These are phyloP conservation scores for Rhynchosporium graminicola DNA, from an alignment of 2,329 filamentous ascomycete genomes.

Conservation along the genomic window DNA sequence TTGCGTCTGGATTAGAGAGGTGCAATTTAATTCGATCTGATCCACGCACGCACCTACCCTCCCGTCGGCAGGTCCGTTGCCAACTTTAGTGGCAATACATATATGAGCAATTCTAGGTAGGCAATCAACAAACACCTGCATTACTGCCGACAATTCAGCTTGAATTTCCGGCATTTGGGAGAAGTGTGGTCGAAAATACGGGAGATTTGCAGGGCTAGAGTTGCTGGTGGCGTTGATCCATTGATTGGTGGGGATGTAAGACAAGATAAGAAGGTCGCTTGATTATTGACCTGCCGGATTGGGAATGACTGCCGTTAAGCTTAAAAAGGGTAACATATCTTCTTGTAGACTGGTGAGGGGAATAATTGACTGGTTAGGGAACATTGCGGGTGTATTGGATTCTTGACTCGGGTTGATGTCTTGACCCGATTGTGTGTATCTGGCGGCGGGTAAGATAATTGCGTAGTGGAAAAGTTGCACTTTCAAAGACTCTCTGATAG, in stretches of 20 bases:
- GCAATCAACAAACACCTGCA: not conserved
- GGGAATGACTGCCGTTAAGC: not conserved
- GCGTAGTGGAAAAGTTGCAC: no score
- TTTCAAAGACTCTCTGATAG: no score
- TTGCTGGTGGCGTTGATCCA: not conserved
- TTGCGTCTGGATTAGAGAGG: no score
- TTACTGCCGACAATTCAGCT: conserved; percentile 8
- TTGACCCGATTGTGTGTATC: no score
- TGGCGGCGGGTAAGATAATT: no score
- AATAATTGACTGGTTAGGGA: not conserved
- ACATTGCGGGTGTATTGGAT: no score
- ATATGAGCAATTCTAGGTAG: conserved; percentile 7
- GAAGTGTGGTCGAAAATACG: no score
- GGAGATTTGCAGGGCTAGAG: not conserved
- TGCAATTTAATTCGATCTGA: not conserved
- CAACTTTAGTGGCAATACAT: not conserved
- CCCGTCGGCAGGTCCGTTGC: not conserved
- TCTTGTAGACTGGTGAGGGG: not conserved
- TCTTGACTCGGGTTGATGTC: no score
- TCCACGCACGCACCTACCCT: not conserved
- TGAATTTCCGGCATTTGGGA: conserved; percentile 2
- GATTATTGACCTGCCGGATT: conserved; percentile 4
- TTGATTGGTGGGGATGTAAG: not conserved
- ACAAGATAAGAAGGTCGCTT: conserved; percentile 10
- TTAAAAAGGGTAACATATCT: not conserved